phyloP scores from a whole-genome alignment of 192 early-diverging fungal genomes.

The Backusella macrospora region DNA sequence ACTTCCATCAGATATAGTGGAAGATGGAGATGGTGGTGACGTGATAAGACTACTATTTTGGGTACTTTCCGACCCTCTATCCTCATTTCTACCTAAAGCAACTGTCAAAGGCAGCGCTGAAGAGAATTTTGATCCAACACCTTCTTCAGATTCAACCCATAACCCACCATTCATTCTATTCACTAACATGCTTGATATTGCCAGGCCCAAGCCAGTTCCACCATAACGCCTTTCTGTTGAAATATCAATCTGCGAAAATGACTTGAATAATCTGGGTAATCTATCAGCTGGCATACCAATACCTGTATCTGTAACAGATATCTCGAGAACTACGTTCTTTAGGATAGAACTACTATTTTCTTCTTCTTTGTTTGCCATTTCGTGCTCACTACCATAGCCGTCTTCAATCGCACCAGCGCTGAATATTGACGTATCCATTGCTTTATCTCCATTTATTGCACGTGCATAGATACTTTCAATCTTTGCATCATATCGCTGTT shows the following conservation, averaged over 20 bases:
- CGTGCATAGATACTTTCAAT: conserved; percentile 37
- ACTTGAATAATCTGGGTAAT: conserved; percentile 60
- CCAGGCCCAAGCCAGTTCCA: conserved; percentile 68
- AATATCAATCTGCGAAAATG: conserved; percentile 67
- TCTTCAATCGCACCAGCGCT: conserved; percentile 22
- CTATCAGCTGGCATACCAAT: conserved; percentile 62
- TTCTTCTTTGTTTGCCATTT: conserved; percentile 19
- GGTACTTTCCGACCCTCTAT: not conserved
- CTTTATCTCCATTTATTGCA: conserved; percentile 21
- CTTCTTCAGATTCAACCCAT: conserved; percentile 57
- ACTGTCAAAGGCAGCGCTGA: conserved; percentile 48
- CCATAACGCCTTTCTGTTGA: conserved; percentile 59
- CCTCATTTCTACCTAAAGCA: not conserved
- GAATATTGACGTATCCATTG: not conserved
- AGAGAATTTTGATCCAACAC: conserved; percentile 57
- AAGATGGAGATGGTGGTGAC: conserved; percentile 38
- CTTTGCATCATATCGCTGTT: conserved; percentile 43
- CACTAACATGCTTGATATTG: conserved; percentile 63
- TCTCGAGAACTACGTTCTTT: conserved; percentile 37
- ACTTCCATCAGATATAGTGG: conserved; percentile 34
- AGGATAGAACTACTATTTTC: not conserved
- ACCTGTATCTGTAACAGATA: conserved; percentile 61
- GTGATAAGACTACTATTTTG: conserved; percentile 11
- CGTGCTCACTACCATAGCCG: not conserved
- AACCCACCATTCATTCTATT: conserved; percentile 69